Evolutionary conservation across 2,329 filamentous ascomycete species (phyloP).

Genomic region (Mycosphaerella sp.): DNA sequence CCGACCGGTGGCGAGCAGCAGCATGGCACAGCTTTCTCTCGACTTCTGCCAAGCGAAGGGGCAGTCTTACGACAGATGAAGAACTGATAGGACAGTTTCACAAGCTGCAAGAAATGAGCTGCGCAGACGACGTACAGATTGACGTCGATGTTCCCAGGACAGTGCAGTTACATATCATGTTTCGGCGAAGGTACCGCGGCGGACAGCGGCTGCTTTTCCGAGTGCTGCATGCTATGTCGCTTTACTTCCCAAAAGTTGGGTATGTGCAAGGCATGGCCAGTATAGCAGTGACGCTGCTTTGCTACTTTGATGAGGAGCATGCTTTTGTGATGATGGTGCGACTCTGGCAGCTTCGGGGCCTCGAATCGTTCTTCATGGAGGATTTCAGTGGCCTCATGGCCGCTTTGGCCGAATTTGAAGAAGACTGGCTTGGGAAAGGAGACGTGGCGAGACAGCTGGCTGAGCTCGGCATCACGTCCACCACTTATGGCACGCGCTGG

Average conservation of each 20-base stretch:
- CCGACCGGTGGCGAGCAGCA: constrained; percentile 85
- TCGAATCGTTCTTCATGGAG: constrained; percentile 75
- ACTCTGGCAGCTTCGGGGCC: constrained; percentile 80
- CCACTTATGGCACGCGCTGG: constrained; percentile 94
- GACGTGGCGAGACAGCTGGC: constrained; percentile 73
- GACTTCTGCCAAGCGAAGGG: constrained; percentile 63
- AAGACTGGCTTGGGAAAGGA: constrained; percentile 69
- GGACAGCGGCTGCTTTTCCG: constrained; percentile 89
- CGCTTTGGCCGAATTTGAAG: constrained; percentile 78
- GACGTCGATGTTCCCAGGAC: constrained; percentile 94
- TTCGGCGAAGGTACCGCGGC: constrained; percentile 81
- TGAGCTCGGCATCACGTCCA: constrained; percentile 74
- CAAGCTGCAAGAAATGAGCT: constrained; percentile 64
- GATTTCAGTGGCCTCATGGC: constrained; percentile 85
- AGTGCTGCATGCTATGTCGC: constrained; percentile 81
- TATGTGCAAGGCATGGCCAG: constrained; percentile 99
- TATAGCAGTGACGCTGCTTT: constrained; percentile 82
- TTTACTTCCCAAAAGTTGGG: constrained; percentile 85
- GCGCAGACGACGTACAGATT: constrained; percentile 91
- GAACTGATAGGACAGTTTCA: constrained; percentile 67
- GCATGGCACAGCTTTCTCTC: constrained; percentile 94
- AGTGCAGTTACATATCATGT: constrained; percentile 96
- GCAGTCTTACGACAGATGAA: constrained; percentile 57
- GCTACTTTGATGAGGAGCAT: constrained; percentile 93
- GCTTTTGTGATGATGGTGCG: constrained; percentile 96